These are phyloP conservation scores for Curvularia verruculosa DNA, from an alignment of 2,329 filamentous ascomycete genomes.

Conservation along the genomic window DNA sequence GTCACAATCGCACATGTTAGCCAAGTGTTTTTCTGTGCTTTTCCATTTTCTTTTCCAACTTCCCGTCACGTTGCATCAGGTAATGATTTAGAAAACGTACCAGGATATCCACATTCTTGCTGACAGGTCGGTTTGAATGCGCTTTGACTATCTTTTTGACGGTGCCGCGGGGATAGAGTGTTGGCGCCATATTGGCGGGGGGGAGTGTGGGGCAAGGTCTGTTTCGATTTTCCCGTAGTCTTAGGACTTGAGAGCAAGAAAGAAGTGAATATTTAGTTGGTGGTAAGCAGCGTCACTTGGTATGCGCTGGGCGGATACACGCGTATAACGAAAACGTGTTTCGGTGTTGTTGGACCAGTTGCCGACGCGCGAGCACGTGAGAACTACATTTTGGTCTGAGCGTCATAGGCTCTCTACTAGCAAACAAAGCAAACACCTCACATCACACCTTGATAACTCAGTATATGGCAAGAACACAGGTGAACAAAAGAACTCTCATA, in stretches of 20 bases:
- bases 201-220: not conserved
- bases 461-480: not conserved
- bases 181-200: slow-evolving; percentile 58
- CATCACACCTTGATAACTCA: not conserved
- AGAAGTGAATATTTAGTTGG: not conserved
- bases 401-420: not conserved
- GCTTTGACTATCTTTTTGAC: slow-evolving; percentile 91
- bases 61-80: not conserved
- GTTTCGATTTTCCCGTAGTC: not conserved
- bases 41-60: not conserved
- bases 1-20: not conserved
- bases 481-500: slow-evolving; percentile 44
- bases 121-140: slow-evolving; percentile 78
- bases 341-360: slow-evolving; percentile 6
- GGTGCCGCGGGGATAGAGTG: slow-evolving; percentile 81
- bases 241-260: not conserved
- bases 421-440: not conserved
- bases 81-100: slow-evolving; percentile 56
- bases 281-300: not conserved
- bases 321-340: not conserved
- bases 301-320: not conserved
- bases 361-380: slow-evolving; percentile 19
- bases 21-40: not conserved
- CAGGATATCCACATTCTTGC: slow-evolving; percentile 85
- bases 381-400: not conserved